phyloP scores from a whole-genome alignment of 169 alveolate genomes.

The Plasmodium adleri region DNA sequence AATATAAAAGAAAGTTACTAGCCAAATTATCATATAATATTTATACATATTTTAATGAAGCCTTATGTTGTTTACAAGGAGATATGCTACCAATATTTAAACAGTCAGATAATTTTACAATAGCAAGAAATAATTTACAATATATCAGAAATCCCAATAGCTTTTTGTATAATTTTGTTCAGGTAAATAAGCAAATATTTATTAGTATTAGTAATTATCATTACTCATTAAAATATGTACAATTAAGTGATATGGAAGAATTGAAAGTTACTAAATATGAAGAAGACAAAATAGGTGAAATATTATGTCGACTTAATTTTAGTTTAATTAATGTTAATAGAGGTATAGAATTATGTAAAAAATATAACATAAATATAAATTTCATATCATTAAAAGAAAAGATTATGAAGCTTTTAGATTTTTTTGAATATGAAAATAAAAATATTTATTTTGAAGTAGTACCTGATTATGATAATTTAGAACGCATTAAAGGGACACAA shows the following conservation, averaged over 20 bases:
- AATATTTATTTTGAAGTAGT: slow-evolving; percentile 68
- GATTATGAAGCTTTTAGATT: slow-evolving; percentile 10
- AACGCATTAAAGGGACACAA: slow-evolving; percentile 51
- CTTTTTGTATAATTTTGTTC: slow-evolving; percentile 41
- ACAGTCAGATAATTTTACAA: slow-evolving; percentile 2
- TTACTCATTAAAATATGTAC: slow-evolving; percentile 44
- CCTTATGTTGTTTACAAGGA: slow-evolving; percentile 39
- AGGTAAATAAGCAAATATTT: slow-evolving; percentile 35
- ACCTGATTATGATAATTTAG: slow-evolving; percentile 43
- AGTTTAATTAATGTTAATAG: slow-evolving; percentile 33
- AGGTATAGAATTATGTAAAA: slow-evolving; percentile 52
- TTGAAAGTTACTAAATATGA: slow-evolving; percentile 54
- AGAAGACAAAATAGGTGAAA: slow-evolving; percentile 63
- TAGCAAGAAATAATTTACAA: slow-evolving; percentile 31
- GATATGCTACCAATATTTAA: slow-evolving; percentile 26
- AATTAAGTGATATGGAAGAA: slow-evolving; percentile 12
- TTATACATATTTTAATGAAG: slow-evolving; percentile 46
- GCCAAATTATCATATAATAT: slow-evolving; percentile 51
- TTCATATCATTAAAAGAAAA: slow-evolving; percentile 25
- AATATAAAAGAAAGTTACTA: slow-evolving; percentile 59
- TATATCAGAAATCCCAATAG: slow-evolving; percentile 28
- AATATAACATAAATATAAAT: slow-evolving; percentile 19
- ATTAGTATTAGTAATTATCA: slow-evolving; percentile 62
- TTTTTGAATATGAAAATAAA: slow-evolving; percentile 57
- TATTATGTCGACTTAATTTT: slow-evolving; percentile 51